phyloP scores from a whole-genome alignment of 2,329 filamentous ascomycete genomes.

The Pseudogymnoascus sp. region DNA sequence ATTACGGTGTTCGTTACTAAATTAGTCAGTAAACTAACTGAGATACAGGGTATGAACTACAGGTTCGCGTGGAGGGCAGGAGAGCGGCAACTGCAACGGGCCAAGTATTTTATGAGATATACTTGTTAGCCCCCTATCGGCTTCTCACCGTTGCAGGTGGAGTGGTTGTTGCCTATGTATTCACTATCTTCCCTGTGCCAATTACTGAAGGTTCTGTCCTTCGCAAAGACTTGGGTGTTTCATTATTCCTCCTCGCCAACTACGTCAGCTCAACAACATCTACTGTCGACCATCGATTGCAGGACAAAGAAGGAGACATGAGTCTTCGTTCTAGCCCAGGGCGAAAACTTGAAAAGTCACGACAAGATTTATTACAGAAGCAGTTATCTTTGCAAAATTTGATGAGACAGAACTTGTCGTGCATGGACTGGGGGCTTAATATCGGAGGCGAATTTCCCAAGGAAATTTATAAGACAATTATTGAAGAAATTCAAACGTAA shows the following conservation, averaged over 20 bases:
- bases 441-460: slow-evolving; percentile 61
- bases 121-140: slow-evolving; percentile 59
- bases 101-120: slow-evolving; percentile 59
- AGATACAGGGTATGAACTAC: slow-evolving; percentile 14
- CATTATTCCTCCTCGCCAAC: slow-evolving; percentile 63
- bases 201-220: slow-evolving; percentile 62
- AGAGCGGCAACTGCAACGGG: slow-evolving; percentile 45
- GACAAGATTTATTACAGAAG: slow-evolving; percentile 47
- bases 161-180: slow-evolving; percentile 61
- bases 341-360: slow-evolving; percentile 23
- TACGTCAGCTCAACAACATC: slow-evolving; percentile 64
- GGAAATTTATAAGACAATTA: slow-evolving; percentile 11
- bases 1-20: background rate
- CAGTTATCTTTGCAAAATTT: slow-evolving; percentile 53
- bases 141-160: slow-evolving; percentile 58
- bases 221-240: slow-evolving; percentile 55
- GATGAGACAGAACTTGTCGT: slow-evolving; percentile 50
- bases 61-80: slow-evolving; percentile 39
- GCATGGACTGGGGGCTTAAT: slow-evolving; percentile 59
- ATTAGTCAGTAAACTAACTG: background rate
- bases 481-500: slow-evolving; percentile 16
- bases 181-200: slow-evolving; percentile 66
- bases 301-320: slow-evolving; percentile 38
- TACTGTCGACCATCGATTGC: slow-evolving; percentile 42
- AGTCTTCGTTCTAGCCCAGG: slow-evolving; percentile 15